phyloP scores from a whole-genome alignment of 345 rosid genomes.

The Theobroma cacao region DNA sequence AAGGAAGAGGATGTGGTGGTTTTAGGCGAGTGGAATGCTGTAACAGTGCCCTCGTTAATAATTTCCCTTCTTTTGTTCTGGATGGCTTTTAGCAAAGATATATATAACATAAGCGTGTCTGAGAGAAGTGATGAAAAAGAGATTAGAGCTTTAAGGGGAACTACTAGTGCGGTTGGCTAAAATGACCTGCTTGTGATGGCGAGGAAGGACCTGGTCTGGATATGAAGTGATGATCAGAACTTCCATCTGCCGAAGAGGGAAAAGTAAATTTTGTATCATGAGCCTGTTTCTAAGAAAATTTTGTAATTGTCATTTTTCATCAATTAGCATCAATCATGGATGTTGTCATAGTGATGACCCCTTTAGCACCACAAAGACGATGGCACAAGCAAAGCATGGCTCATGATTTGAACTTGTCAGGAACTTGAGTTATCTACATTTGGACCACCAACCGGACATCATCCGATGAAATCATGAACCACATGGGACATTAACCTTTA shows the following conservation, averaged over 20 bases:
- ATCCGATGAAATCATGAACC: conserved; percentile 14
- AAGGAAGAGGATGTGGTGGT: background rate
- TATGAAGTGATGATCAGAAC: background rate
- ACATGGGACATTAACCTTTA: background rate
- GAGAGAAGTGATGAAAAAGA: background rate
- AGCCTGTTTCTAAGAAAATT: background rate
- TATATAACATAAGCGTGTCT: background rate
- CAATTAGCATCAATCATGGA: background rate
- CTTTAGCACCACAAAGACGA: background rate
- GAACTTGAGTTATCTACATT: background rate
- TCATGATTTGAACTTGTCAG: conserved; percentile 5
- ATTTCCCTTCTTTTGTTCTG: background rate
- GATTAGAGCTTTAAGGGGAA: no score
- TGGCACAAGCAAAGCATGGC: conserved; percentile 1
- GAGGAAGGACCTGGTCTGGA: background rate
- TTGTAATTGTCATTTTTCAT: background rate
- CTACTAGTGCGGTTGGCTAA: background rate
- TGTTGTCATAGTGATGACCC: background rate
- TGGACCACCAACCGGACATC: conserved; percentile 3
- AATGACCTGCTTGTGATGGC: background rate
- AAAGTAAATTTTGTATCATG: background rate
- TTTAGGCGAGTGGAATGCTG: background rate
- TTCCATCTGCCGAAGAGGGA: background rate
- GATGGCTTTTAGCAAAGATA: background rate
- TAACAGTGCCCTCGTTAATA: background rate